phyloP scores from a whole-genome alignment of 257 asterid species.

The Parsonsia alboflavescens region DNA sequence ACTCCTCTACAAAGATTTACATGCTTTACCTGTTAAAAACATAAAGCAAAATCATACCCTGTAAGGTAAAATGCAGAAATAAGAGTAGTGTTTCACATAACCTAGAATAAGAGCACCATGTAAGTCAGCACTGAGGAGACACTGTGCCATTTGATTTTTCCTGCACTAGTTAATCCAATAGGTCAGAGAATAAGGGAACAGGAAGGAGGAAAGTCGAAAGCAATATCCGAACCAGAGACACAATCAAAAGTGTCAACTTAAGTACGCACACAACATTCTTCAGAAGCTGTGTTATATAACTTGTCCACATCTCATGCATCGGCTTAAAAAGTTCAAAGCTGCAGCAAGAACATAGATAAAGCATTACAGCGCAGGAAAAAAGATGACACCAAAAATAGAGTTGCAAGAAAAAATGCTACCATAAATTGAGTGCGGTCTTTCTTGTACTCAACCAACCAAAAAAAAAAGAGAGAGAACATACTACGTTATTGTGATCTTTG shows the following conservation, averaged over 20 bases:
- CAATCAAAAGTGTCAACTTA: constrained; percentile 6
- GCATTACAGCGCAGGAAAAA: constrained; percentile 4
- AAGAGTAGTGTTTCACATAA: constrained; percentile 20
- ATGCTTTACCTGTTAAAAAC: neutral
- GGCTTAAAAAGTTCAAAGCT: constrained; percentile 68
- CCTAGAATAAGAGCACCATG: constrained; percentile 85
- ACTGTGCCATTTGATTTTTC: constrained; percentile 72
- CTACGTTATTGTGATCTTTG: neutral
- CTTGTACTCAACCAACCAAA: neutral
- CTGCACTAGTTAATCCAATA: constrained; percentile 40
- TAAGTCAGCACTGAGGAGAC: constrained; percentile 67
- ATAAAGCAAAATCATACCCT: neutral
- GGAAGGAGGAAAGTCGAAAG: neutral
- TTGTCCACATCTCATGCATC: constrained; percentile 88
- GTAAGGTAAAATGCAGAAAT: neutral
- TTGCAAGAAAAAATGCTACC: neutral
- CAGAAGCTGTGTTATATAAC: constrained; percentile 52
- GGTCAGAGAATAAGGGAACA: constrained; percentile 3
- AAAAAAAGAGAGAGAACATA: neutral
- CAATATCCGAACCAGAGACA: neutral
- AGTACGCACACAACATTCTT: constrained; percentile 57
- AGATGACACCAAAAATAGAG: neutral
- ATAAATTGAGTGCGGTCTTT: neutral
- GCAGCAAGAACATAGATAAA: constrained; percentile 21
- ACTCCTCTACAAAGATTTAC: neutral